Percentiles rank a stretch among this genome's conserved stretches.
Conservation (phyloP, 2,329 filamentous ascomycete genomes). For the Aspergillus jensenii region DNA sequence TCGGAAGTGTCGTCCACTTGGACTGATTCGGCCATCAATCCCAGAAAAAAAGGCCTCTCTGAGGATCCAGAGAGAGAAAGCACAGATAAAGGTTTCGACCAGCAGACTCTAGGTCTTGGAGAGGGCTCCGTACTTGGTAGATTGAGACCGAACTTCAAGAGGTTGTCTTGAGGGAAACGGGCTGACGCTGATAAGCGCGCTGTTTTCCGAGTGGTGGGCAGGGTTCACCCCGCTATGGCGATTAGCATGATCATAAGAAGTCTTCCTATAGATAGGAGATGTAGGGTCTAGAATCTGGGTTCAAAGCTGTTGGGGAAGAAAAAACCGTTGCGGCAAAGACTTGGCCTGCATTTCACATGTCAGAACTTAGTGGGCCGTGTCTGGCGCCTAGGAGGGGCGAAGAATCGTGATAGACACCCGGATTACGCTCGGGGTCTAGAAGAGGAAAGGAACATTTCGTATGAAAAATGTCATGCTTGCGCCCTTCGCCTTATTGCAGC, state of each 20-base stretch:
- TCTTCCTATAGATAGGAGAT: not conserved
- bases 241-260: not conserved
- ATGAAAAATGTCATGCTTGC: not conserved
- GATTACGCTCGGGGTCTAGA: not conserved
- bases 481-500: not conserved
- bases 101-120: not conserved
- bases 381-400: not conserved
- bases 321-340: not conserved
- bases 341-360: constrained; percentile 10
- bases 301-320: not conserved
- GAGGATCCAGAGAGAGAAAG: not conserved
- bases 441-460: no score
- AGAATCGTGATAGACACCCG: not conserved
- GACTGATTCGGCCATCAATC: constrained; percentile 1
- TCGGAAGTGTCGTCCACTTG: not conserved
- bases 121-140: not conserved
- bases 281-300: not conserved
- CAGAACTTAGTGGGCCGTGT: not conserved
- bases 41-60: no score
- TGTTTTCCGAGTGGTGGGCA: not conserved
- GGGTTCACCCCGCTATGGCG: constrained; percentile 1
- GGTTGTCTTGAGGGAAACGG: not conserved
- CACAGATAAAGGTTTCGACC: not conserved
- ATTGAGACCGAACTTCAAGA: not conserved
- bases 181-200: constrained; percentile 1